These are phyloP conservation scores for Vickermania spadyakhi DNA, from an alignment of 208 protist species.

Conservation along the genomic window DNA sequence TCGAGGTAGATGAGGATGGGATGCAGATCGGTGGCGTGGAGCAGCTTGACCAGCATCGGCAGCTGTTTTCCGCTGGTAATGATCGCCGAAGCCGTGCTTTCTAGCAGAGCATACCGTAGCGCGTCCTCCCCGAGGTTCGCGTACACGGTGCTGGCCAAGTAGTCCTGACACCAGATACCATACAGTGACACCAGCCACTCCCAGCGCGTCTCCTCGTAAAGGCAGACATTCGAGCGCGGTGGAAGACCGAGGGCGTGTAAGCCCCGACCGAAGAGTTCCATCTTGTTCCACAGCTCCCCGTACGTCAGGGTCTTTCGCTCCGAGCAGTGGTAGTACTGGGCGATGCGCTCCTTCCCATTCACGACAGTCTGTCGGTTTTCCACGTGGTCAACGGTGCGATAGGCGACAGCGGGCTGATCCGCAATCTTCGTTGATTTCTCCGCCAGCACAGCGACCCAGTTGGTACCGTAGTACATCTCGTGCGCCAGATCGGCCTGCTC, in stretches of 20 bases:
- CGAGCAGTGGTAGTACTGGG: slow-evolving; percentile 39
- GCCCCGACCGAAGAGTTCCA: slow-evolving; percentile 37
- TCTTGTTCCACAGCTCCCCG: slow-evolving; percentile 34
- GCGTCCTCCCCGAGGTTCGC: slow-evolving; percentile 64
- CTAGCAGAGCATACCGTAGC: slow-evolving; percentile 37
- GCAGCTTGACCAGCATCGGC: slow-evolving; percentile 24
- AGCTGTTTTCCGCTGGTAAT: slow-evolving; percentile 49
- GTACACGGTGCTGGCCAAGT: slow-evolving; percentile 66
- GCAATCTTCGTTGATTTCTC: slow-evolving; percentile 9
- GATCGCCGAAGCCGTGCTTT: slow-evolving; percentile 40
- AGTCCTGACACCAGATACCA: slow-evolving; percentile 58
- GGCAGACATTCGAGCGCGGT: slow-evolving; percentile 19
- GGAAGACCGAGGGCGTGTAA: slow-evolving; percentile 27
- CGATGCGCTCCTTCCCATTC: slow-evolving; percentile 20
- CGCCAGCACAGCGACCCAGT: slow-evolving; percentile 24
- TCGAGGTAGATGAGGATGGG: slow-evolving; percentile 39
- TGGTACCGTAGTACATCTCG: slow-evolving; percentile 25
- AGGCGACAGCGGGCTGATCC: slow-evolving; percentile 33
- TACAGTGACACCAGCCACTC: slow-evolving; percentile 66
- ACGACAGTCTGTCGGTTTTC: slow-evolving; percentile 26
- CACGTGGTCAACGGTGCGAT: slow-evolving; percentile 33
- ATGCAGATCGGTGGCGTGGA: slow-evolving; percentile 17
- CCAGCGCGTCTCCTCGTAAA: slow-evolving; percentile 73
- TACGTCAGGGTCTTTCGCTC: slow-evolving; percentile 23
- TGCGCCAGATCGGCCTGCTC: slow-evolving; percentile 18